Base-by-base conservation (phyloP, 148 eudicot genomes). In the Rheum nobile region DNA sequence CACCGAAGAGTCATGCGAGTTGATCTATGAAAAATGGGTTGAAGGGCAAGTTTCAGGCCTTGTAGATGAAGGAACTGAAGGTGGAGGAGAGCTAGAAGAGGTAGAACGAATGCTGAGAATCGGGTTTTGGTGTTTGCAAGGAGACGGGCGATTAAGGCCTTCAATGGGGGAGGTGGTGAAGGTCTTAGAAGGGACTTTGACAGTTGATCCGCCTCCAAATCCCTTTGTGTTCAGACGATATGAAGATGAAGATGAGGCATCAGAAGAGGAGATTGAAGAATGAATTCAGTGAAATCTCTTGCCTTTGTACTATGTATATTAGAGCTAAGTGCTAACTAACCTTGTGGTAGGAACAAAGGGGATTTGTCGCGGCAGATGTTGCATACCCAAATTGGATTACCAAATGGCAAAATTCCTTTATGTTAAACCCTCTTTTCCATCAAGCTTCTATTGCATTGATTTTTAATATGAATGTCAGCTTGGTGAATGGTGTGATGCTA, bases 81-180 rank as follows among this genome's bases (percentile, higher is more conserved):
- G 78, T 22, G 83, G 76, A 21, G 77, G 83, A 32, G 79, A 84
- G 59, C 48, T 61, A 11, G 85, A 84, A n/a, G 90, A 86, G 74
- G 72, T 85, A 34, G 92, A 86, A 67, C 82, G 85, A 24, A 77
- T 72, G n/a, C 34, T 86, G 79, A 84, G 88, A 70, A 86, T 88
- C 19, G 83, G 83, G 17, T 85, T 84, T 75, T 88, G 92, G 92
- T 88, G 90, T 71, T 76, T 88, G 81, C 92, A 88, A 28, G 78
- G 37, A 0, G 83, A 88, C 76, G 82, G 72, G 69, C 70, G 89
- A 75, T 75, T 80, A 84, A 83, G 89, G 76, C 92, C 92, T 50
- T 80, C 89, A 24, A 88, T 88, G 90, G 85, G 84, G 16, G 92
- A 88, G 77, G 86, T 88, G n/a, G 77, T 88, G 61, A 84, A 86